A percentile compares a stretch with the other conserved stretches of the same genome.
Evolutionary conservation across 1,284 basidiomycete genomes (phyloP).

Genomic region (Ustilago crameri): DNA sequence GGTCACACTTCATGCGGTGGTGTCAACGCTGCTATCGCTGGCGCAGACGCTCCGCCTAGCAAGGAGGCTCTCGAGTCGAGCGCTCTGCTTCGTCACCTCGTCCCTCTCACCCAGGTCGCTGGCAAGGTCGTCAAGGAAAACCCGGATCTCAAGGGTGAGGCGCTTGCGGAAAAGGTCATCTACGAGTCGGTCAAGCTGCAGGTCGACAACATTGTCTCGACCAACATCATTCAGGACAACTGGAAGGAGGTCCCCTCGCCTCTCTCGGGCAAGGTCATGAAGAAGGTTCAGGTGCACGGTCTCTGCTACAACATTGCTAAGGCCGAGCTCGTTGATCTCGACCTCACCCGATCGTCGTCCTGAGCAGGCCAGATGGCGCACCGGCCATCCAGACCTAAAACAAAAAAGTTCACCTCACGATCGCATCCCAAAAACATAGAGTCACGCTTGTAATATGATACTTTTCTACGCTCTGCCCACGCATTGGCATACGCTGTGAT

Average conservation of each 20-base stretch:
- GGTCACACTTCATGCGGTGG: constrained; percentile 70
- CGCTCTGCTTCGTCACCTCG: constrained; percentile 59
- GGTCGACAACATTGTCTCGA: constrained; percentile 78
- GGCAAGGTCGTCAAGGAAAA: constrained; percentile 42
- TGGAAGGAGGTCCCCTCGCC: constrained; percentile 77
- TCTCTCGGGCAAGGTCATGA: constrained; percentile 60
- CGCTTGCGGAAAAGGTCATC: constrained; percentile 48
- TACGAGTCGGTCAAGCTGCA: constrained; percentile 76
- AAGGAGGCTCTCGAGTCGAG: constrained; percentile 37
- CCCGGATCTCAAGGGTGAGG: constrained; percentile 22
- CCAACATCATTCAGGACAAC: constrained; percentile 76
- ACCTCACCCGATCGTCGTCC: constrained; percentile 27
- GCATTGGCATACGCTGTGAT: too few species aligned
- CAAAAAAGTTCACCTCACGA: constrained; percentile 1
- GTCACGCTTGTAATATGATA: constrained; percentile 13
- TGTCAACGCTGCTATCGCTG: constrained; percentile 67
- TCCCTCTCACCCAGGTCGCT: constrained; percentile 59
- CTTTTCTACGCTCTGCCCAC: too few species aligned
- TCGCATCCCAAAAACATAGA: constrained; percentile 3
- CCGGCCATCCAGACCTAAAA: not conserved
- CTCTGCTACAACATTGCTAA: constrained; percentile 59
- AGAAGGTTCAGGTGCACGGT: constrained; percentile 60
- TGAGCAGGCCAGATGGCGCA: not conserved
- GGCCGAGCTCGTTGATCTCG: constrained; percentile 50
- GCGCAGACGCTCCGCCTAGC: constrained; percentile 31